Percentiles rank a stretch among this genome's conserved stretches.
These are phyloP conservation scores for Rubus parviflorus DNA, from an alignment of 306 rosid species.

Conservation along the genomic window DNA sequence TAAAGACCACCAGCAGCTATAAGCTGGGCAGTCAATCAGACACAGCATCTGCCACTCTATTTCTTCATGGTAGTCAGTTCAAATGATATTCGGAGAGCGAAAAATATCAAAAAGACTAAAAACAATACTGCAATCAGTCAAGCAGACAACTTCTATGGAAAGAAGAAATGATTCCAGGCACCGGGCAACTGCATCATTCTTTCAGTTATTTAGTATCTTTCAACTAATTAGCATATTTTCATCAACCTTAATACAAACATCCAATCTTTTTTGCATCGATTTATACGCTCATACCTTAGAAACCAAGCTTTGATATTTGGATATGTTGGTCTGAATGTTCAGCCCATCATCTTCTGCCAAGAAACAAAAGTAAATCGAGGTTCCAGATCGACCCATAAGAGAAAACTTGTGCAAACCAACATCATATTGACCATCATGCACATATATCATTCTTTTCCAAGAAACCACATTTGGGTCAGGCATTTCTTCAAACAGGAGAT, in stretches of 20 bases:
- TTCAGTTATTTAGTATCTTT: background rate
- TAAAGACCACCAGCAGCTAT: background rate
- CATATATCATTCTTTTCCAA: no score
- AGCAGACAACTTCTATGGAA: background rate
- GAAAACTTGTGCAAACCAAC: no score
- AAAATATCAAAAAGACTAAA: background rate
- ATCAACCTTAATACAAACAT: background rate
- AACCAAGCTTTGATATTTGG: no score
- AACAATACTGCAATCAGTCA: background rate
- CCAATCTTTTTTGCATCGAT: background rate
- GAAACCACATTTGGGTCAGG: no score
- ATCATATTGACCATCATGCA: no score
- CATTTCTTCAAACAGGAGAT: no score
- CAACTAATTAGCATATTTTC: background rate
- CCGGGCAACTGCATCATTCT: background rate
- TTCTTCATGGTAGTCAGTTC: constrained; percentile 1
- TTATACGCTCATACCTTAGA: background rate
- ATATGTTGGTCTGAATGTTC: no score
- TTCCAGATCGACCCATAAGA: no score
- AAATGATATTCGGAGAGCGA: background rate
- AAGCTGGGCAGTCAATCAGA: background rate
- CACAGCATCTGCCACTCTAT: constrained; percentile 13
- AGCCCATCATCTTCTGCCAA: no score
- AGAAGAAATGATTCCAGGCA: background rate
- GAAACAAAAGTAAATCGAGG: no score